Conservation (phyloP, 2,329 filamentous ascomycete genomes). For the Thielaviopsis euricoi region DNA sequence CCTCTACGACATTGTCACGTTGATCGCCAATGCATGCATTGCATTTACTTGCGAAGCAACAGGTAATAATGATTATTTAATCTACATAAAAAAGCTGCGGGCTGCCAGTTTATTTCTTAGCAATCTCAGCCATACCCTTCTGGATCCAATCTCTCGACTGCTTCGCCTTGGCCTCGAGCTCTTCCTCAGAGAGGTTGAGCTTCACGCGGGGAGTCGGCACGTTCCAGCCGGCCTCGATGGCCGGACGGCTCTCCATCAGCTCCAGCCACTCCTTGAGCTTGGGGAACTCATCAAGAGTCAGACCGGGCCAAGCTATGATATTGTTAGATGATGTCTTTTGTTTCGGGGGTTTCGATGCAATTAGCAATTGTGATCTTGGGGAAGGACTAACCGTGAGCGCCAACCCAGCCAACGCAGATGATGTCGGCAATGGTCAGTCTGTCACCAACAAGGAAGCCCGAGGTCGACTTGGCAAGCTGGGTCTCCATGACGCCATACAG, state of each 20-base stretch:
- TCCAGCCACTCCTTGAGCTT: conserved; percentile 62
- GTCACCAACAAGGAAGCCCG: conserved; percentile 49
- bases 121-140: conserved; percentile 50
- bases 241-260: conserved; percentile 50
- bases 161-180: conserved; percentile 39
- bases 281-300: conserved; percentile 59
- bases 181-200: conserved; percentile 28
- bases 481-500: conserved; percentile 64
- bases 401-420: conserved; percentile 64
- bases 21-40: not conserved
- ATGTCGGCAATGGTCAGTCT: conserved; percentile 64
- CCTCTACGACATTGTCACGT: too few species aligned
- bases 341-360: not conserved
- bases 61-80: too few species aligned
- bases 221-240: conserved; percentile 58
- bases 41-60: too few species aligned
- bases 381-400: conserved; percentile 27
- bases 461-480: conserved; percentile 42
- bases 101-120: conserved; percentile 25
- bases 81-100: too few species aligned
- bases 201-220: conserved; percentile 48
- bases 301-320: conserved; percentile 22
- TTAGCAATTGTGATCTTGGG: conserved; percentile 9
- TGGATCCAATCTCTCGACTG: conserved; percentile 47
- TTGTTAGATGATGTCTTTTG: conserved; percentile 1